Evolutionary conservation across 73 alveolate genomes (phyloP).

Genomic region (Breviolum minutum): DNA sequence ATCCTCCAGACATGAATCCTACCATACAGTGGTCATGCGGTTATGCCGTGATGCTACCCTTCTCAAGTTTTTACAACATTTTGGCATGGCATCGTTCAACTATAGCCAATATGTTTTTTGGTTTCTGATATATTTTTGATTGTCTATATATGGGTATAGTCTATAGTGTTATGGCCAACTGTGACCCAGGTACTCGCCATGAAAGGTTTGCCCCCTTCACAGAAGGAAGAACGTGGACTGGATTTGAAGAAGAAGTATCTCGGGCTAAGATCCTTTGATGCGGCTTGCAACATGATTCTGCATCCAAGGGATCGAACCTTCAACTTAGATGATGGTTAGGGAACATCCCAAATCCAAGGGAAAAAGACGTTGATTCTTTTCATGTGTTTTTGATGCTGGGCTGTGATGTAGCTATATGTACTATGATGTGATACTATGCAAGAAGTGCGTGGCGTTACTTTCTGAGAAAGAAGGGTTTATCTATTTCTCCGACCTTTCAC

Average conservation of each 20-base stretch:
- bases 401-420: not conserved
- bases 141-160: not conserved
- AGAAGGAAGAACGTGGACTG: conserved; percentile 80
- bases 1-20: too few relatives aligned
- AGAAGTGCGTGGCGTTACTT: not conserved
- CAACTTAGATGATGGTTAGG: not conserved
- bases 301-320: not conserved
- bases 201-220: conserved; percentile 76
- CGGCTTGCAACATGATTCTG: not conserved
- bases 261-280: not conserved
- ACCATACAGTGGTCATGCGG: too few relatives aligned
- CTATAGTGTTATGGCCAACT: not conserved
- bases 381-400: too few relatives aligned
- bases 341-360: not conserved
- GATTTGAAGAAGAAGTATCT: conserved; percentile 59
- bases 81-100: too few relatives aligned
- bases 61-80: too few relatives aligned
- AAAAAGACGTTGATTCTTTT: too few relatives aligned
- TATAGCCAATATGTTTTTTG: not conserved
- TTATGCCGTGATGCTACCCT: too few relatives aligned
- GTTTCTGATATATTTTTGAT: not conserved
- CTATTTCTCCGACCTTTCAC: not conserved
- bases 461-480: not conserved
- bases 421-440: not conserved
- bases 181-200: conserved; percentile 22